Base-by-base conservation (phyloP, 2,329 filamentous ascomycete species). In the Cladosporium velox region DNA sequence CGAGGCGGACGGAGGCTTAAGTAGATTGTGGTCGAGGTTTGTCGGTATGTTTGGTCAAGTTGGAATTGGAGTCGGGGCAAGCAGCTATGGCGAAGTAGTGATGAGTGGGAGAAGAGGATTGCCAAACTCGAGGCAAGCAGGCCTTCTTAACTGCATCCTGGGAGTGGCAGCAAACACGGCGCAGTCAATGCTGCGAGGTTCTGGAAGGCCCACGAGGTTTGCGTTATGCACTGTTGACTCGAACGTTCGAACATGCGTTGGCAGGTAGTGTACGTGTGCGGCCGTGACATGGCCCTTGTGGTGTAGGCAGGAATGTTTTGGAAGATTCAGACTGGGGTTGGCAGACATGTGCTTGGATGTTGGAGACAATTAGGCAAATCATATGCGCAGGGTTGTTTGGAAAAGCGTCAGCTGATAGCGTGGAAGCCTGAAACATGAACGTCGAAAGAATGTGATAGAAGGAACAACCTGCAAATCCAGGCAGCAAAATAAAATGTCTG, bases 181-280 rank as follows among this genome's bases (percentile, higher is more conserved):
- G 8, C 61, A 34, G 61, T 64, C 51, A 64, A 64, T 64, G 26
- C 51, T 55, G 61, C 61, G 2, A 38, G 24, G 3, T 55, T 49
- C 49, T 44, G 24, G 51, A 57, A 55, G 7, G 2, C 11, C 21
- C 51, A 38, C 15, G 35, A 28, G 28, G 52, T 21, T 30, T 32
- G 18, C 21, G 8, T 28, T 52, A 44, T 28, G n/a, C 10, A 57
- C 24, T 41, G 52, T 15, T 47, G 44, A 38, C 47, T 10, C 24
- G 62, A 60, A 21, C 7, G 26, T 51, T 38, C 41, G 55, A 51
- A 24, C 28, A 14, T 52, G 55, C 47, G 54, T 26, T 59, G 64
- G 54, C 41, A 26, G 24, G 30, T 60, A 14, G 54, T 44, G 44
- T 18, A 24, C n/a, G n/a, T 57, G 18, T 51, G 15, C 14, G 6